Base-by-base conservation (phyloP, 805 yeast genomes). In the Lipomyces starkeyi region DNA sequence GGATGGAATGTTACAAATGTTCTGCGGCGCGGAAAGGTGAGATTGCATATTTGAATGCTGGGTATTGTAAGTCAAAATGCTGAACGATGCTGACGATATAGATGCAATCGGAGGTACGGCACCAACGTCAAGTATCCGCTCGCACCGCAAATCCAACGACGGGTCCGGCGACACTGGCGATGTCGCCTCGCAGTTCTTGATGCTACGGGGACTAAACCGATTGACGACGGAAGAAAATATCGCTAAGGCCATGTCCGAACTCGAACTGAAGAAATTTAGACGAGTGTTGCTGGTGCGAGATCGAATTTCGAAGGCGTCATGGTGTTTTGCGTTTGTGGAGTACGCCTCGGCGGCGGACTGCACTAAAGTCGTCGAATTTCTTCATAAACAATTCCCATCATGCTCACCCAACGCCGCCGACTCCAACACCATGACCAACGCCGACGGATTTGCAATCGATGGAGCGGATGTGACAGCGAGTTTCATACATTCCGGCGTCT, bases 401-500 rank as follows among this genome's bases (percentile, higher is more conserved):
- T 27, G 29, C 29, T 2, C 37, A 17, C 27, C 32, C 8, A 22
- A 0, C 4, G 37, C n/a, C 9, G 17, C 37, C 3, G 22, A n/a
- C 49, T 43, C 49, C 9, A 17, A n/a, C 49, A 43, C 20, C 49
- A 43, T 25, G 49, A 6, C 34, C 56, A 57, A 37, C 5, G 52
- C 6, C 20, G 58, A 25, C 13, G 14, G 32, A 53, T 52, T 65
- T 6, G 17, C 25, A 13, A 53, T 61, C 53, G 59, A 27, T 20
- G 62, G 63, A 22, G n/a, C 34, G 17, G 34, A 9, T 2, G 54
- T 63, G 13, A 25, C 13, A 14, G 58, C 57, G 57, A 55, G 55
- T 17, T 70, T 49, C 37, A 68, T 70, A 8, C 73, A 70, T 55
- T 61, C 71, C 2, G 73, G 73, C 13, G 73, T 70, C 11, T 70